Evolutionary conservation across 495 filamentous ascomycete genomes (phyloP), one percentile per base, ranked within the genome.

Genomic region (Mytilinidion resinicola): DNA sequence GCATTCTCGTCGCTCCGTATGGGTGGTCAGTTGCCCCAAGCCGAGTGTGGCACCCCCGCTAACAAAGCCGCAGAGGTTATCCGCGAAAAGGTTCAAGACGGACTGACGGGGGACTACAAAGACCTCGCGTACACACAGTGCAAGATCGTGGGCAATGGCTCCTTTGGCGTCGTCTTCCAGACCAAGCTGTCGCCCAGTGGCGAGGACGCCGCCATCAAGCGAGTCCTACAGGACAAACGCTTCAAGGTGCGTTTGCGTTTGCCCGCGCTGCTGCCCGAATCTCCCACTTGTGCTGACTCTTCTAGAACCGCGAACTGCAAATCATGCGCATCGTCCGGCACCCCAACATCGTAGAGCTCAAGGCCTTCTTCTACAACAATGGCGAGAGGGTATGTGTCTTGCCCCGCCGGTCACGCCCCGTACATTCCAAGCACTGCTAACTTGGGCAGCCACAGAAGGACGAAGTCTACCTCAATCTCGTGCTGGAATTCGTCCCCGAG

Each of bases 81-180:
- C 67, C 89, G 91, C 66, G 93, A 98, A 76, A 97, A 95, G 77
- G 93, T 98, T 61, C 93, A 98, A 76, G 93, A 98, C 82, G 93
- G 93, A 67, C 77, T 95, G 65, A 97, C 93, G 0, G 93, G 93
- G 51, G 95, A 98, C 70, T 91, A 89, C 58, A 87, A 87, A 72
- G 93, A 98, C 67, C 86, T 98, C 76, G 89, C 93, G 70, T 98
- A 98, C 69, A 97, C 93, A 43, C 93, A 98, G 72, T 98, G 93
- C 77, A 98, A 98, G 78, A 97, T 98, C 62, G 93, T 98, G n/a
- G 93, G 93, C 66, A 98, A 98, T 74, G 93, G 93, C 53, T 97
- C 93, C 12, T 98, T 98, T 71, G 93, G 93, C 59, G 93, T 98
- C 19, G 93, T 98, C 60, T 98, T 98, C 72, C 93, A 98, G 74